These are phyloP conservation scores for Diaporthe nobilis DNA, from an alignment of 2,329 filamentous ascomycete species.

Conservation along the genomic window DNA sequence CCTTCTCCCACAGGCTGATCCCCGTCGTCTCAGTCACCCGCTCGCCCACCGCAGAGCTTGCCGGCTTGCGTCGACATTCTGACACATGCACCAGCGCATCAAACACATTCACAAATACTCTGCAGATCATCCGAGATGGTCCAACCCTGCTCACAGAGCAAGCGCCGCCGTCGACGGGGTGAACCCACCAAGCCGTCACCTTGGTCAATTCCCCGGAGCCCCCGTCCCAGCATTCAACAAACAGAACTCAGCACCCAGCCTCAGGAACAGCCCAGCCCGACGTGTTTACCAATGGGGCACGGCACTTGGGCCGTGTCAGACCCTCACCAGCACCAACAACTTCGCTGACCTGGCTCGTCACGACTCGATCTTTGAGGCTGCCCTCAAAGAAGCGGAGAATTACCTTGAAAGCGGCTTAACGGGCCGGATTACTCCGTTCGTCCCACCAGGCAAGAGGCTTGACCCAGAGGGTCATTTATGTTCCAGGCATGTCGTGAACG, in stretches of 20 bases:
- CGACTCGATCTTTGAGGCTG: neutral
- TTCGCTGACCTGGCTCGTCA: neutral
- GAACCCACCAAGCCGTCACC: conserved; percentile 20
- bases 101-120: conserved; percentile 34
- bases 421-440: neutral
- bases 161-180: conserved; percentile 5
- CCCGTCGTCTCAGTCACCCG: conserved; percentile 28
- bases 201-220: conserved; percentile 33
- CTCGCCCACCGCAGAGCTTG: conserved; percentile 12
- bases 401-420: neutral
- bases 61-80: conserved; percentile 28
- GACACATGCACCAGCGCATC: conserved; percentile 37
- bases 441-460: neutral
- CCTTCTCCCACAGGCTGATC: conserved; percentile 10
- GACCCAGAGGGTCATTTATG: neutral
- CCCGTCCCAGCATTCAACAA: conserved; percentile 23
- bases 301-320: conserved; percentile 10
- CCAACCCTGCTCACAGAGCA: conserved; percentile 24
- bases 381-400: neutral
- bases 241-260: neutral
- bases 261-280: conserved; percentile 6
- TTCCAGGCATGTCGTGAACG: neutral
- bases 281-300: neutral
- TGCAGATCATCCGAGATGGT: conserved; percentile 35
- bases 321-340: neutral